Conservation (phyloP, 2,329 filamentous ascomycete genomes). For the Cordyceps tenuipes region DNA sequence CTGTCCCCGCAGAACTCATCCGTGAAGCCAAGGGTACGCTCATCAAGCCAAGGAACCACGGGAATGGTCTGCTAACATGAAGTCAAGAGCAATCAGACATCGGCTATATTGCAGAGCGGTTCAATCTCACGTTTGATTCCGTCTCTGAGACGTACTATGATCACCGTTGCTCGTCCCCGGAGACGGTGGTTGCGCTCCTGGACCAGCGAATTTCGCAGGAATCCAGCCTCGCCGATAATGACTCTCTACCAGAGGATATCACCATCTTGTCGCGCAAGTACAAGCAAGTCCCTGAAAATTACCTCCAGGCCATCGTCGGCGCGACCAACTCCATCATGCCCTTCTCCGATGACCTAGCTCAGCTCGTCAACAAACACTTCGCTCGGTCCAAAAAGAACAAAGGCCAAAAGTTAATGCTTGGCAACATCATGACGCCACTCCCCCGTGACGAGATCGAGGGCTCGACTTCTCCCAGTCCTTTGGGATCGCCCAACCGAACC, state of each 20-base stretch:
- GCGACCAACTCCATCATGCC: conserved; percentile 27
- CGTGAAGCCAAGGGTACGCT: conserved; percentile 25
- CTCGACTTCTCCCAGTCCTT: neutral
- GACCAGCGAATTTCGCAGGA: conserved; percentile 32
- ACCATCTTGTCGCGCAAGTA: conserved; percentile 30
- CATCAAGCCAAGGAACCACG: neutral
- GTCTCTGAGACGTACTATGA: conserved; percentile 33
- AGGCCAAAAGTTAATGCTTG: conserved; percentile 28
- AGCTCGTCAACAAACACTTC: conserved; percentile 34
- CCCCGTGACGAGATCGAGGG: conserved; percentile 24
- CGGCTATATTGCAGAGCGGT: conserved; percentile 34
- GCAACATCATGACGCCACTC: conserved; percentile 31
- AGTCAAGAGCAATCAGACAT: conserved; percentile 31
- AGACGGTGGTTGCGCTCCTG: conserved; percentile 34
- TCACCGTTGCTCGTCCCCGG: conserved; percentile 29
- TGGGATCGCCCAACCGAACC: neutral
- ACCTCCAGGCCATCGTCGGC: conserved; percentile 34
- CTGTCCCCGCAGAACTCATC: conserved; percentile 14
- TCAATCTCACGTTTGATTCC: conserved; percentile 33
- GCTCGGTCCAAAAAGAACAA: conserved; percentile 27
- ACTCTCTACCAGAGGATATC: conserved; percentile 16
- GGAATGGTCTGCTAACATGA: neutral
- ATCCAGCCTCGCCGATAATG: conserved; percentile 22
- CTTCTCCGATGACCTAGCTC: conserved; percentile 32
- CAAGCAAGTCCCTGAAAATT: conserved; percentile 34